Conservation (phyloP, 805 yeast genomes). For the Candida pseudoglaebosa region DNA sequence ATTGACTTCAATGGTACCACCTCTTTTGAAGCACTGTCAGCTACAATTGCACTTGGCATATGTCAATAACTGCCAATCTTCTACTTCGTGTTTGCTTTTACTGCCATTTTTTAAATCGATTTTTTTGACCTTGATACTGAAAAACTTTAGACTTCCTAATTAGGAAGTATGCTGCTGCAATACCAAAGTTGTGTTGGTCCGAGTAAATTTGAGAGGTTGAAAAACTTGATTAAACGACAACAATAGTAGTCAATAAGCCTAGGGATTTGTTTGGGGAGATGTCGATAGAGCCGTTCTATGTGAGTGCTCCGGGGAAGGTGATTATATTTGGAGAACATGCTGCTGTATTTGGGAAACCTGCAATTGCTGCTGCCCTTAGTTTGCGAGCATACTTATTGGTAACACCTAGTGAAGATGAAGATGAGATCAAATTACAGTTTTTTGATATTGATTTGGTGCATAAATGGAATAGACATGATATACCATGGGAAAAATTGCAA, state of each 20-base stretch:
- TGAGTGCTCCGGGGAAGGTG: constrained; percentile 95
- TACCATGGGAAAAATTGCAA: constrained; percentile 55
- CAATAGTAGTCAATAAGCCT: too few relatives aligned
- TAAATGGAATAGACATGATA: constrained; percentile 56
- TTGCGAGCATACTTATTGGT: constrained; percentile 79
- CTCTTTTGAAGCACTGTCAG: constrained; percentile 5
- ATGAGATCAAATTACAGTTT: constrained; percentile 59
- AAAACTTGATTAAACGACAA: too few relatives aligned
- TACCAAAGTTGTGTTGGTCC: too few relatives aligned
- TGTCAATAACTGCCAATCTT: neutral
- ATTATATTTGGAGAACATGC: constrained; percentile 96
- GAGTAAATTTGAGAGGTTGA: too few relatives aligned
- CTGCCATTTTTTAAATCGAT: neutral
- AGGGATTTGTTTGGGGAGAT: neutral
- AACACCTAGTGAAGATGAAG: constrained; percentile 38
- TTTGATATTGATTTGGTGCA: constrained; percentile 74
- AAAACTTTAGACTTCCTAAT: constrained; percentile 12
- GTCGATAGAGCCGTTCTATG: constrained; percentile 51
- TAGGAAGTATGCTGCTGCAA: constrained; percentile 9
- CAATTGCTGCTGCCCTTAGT: constrained; percentile 92
- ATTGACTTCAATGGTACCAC: constrained; percentile 23
- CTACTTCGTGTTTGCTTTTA: constrained; percentile 1
- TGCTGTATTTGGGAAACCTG: constrained; percentile 90
- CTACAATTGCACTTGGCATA: constrained; percentile 3
- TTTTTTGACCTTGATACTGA: too few relatives aligned